A percentile compares a stretch with the other conserved stretches of the same genome.
Evolutionary conservation across 148 eudicot genomes (phyloP).

Genomic region (Camellia japonica): DNA sequence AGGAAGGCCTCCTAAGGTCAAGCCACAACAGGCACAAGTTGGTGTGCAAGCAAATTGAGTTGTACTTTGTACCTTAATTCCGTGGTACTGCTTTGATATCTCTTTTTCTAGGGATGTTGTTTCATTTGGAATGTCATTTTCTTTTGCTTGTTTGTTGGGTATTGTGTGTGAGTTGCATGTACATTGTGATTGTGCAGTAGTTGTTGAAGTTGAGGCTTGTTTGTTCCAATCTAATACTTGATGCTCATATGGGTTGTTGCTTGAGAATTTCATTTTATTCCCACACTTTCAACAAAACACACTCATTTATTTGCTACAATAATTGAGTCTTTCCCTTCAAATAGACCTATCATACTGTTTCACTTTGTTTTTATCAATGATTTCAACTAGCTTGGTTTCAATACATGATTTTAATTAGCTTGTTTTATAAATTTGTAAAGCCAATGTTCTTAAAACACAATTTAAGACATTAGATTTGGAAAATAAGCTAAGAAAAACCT

Average conservation of each 20-base stretch:
- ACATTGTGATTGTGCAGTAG: slow-evolving; percentile 7
- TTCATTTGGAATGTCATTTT: neutral
- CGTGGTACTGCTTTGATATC: neutral
- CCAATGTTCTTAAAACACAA: no score
- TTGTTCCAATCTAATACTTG: neutral
- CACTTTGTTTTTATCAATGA: no score
- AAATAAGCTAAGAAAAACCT: neutral
- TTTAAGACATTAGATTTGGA: no score
- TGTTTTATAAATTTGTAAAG: no score
- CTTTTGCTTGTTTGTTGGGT: neutral
- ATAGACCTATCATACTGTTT: no score
- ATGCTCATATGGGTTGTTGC: neutral
- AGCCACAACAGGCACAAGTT: slow-evolving; percentile 21
- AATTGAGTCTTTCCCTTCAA: no score
- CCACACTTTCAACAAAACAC: no score
- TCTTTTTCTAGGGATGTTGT: neutral
- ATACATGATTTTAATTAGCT: no score
- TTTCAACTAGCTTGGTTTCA: no score
- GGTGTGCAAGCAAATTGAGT: slow-evolving; percentile 24
- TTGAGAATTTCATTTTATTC: no score
- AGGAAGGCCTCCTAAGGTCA: slow-evolving; percentile 32
- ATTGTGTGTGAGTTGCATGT: neutral
- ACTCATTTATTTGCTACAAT: no score
- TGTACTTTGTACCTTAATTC: neutral
- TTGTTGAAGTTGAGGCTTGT: neutral